Evolutionary conservation across 2,329 filamentous ascomycete genomes (phyloP).

Genomic region (Fusarium sp.): DNA sequence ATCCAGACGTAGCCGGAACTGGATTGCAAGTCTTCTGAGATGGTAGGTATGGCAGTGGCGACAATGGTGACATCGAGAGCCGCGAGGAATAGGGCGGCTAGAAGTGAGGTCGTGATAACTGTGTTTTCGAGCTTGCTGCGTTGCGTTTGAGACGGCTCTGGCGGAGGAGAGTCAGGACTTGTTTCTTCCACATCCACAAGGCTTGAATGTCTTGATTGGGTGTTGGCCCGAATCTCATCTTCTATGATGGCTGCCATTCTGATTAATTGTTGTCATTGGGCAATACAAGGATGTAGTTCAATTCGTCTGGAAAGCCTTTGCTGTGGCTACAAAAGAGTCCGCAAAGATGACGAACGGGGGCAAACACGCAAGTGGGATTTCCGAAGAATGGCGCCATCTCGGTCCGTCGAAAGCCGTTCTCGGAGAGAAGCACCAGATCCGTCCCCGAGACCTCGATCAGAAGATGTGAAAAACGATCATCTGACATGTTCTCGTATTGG

Average conservation of each 20-base stretch:
- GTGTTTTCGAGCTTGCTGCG: not conserved
- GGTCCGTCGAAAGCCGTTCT: not conserved
- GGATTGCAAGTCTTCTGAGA: constrained; percentile 2
- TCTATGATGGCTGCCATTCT: not conserved
- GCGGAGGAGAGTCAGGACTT: not conserved
- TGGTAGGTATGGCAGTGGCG: constrained; percentile 8
- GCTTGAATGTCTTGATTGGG: not conserved
- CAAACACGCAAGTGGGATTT: not conserved
- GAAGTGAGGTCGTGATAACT: not conserved
- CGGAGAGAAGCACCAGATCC: not conserved
- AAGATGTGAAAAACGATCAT: not conserved
- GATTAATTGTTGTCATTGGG: not conserved
- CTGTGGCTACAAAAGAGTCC: not conserved
- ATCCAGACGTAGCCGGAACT: constrained; percentile 17
- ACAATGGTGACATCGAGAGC: not conserved
- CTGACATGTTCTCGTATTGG: not conserved
- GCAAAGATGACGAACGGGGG: not conserved
- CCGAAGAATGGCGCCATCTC: not conserved
- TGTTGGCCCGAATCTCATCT: not conserved
- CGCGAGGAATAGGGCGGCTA: not conserved
- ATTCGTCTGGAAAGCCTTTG: not conserved
- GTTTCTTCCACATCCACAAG: not conserved
- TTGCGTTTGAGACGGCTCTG: not conserved
- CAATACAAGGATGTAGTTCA: not conserved
- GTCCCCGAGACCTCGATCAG: not conserved